These are phyloP conservation scores for Truncatella angustata DNA, from an alignment of 2,329 filamentous ascomycete species.

Conservation along the genomic window DNA sequence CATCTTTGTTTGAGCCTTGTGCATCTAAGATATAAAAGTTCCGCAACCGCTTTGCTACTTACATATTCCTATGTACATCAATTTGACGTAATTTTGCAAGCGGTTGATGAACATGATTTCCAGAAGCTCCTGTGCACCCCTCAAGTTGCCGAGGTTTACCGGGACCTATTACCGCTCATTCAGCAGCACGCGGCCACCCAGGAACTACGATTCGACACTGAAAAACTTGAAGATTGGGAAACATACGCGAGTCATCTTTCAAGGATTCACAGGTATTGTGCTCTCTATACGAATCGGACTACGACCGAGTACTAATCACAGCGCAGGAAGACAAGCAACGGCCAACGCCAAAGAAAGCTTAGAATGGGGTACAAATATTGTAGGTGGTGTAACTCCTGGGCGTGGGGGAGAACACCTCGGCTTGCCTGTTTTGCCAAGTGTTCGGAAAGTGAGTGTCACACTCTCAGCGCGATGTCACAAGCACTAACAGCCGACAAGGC, in stretches of 20 bases:
- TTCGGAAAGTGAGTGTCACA: constrained; percentile 48
- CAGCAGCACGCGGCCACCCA: constrained; percentile 15
- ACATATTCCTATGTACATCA: too few relatives aligned
- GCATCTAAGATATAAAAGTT: background rate
- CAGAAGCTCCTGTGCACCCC: background rate
- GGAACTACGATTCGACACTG: constrained; percentile 32
- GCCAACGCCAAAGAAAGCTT: constrained; percentile 75
- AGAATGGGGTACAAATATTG: constrained; percentile 76
- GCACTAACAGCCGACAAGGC: constrained; percentile 41
- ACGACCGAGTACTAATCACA: background rate
- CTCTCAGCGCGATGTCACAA: background rate
- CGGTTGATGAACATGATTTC: background rate
- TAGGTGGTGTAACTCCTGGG: constrained; percentile 74
- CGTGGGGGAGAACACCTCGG: constrained; percentile 70
- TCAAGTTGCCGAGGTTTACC: constrained; percentile 9
- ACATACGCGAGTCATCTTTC: constrained; percentile 40
- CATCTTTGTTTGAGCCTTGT: background rate
- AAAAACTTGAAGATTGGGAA: constrained; percentile 36
- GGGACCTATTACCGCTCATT: constrained; percentile 17
- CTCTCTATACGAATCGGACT: too few relatives aligned
- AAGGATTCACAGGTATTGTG: constrained; percentile 36
- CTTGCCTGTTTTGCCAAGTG: constrained; percentile 67
- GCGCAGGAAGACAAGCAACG: constrained; percentile 50
- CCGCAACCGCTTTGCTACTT: background rate
- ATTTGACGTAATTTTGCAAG: background rate